A percentile compares a stretch with the other conserved stretches of the same genome.
These are phyloP conservation scores for Marasmius tenuissimus DNA, from an alignment of 1,284 basidiomycete genomes.

Conservation along the genomic window DNA sequence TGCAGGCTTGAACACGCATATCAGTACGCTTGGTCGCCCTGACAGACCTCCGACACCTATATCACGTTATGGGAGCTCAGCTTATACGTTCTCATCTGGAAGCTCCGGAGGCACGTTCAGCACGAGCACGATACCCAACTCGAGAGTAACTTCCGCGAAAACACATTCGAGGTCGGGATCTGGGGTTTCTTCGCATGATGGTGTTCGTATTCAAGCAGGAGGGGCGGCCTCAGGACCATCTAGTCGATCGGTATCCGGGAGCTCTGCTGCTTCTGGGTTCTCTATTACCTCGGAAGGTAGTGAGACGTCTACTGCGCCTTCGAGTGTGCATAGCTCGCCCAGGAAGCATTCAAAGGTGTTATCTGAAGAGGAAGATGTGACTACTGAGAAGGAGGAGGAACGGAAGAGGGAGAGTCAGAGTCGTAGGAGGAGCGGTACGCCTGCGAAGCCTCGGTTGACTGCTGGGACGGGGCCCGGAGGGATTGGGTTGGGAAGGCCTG, in stretches of 20 bases:
- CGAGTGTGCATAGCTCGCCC: constrained; percentile 31
- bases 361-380: not conserved
- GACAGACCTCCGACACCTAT: constrained; percentile 16
- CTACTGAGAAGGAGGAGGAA: not conserved
- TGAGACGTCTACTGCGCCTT: constrained; percentile 36
- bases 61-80: constrained; percentile 29
- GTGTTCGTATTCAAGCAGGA: not conserved
- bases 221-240: constrained; percentile 17
- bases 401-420: not conserved
- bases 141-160: not conserved
- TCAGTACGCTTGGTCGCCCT: constrained; percentile 10
- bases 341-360: constrained; percentile 25
- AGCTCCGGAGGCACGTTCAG: constrained; percentile 21
- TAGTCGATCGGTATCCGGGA: constrained; percentile 21
- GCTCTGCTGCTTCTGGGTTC: constrained; percentile 38
- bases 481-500: not conserved
- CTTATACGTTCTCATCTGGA: constrained; percentile 34
- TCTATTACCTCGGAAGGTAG: constrained; percentile 39
- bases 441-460: not conserved
- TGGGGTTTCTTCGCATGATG: not conserved
- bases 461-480: not conserved
- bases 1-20: constrained; percentile 18
- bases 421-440: not conserved
- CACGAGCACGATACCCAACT: not conserved
- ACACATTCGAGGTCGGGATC: not conserved